Conservation (phyloP, 73 alveolate genomes). For the Symbiodinium pilosum region DNA sequence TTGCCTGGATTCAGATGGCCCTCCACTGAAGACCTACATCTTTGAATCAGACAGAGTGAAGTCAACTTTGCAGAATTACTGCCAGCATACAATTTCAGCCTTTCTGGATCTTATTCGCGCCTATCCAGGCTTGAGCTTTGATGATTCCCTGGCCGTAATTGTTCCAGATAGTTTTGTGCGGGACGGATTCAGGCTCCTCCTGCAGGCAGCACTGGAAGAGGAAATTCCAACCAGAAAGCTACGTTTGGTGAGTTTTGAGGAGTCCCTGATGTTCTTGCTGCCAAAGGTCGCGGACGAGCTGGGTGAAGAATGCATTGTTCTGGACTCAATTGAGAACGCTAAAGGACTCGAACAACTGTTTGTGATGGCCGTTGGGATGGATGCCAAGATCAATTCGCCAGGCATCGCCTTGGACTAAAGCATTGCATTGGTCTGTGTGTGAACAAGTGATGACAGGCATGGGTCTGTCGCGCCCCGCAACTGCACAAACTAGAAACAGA, state of each 20-base stretch:
- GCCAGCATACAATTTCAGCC: not conserved
- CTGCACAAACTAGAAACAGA: too few relatives aligned
- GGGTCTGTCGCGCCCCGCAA: too few relatives aligned
- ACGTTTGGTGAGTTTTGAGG: not conserved
- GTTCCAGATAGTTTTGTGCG: not conserved
- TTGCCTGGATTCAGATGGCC: not conserved
- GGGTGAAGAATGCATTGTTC: not conserved
- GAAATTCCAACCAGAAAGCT: not conserved
- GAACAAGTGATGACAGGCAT: too few relatives aligned
- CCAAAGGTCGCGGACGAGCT: not conserved
- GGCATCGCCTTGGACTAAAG: too few relatives aligned
- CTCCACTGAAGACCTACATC: conserved; percentile 32
- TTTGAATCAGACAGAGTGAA: not conserved
- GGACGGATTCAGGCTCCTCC: not conserved
- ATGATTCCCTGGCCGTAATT: not conserved
- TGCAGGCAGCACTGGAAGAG: not conserved
- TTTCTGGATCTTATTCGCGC: not conserved
- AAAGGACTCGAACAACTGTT: conserved; percentile 1
- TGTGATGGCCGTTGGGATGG: conserved; percentile 1
- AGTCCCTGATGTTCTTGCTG: not conserved
- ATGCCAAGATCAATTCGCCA: not conserved
- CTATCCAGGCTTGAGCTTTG: not conserved
- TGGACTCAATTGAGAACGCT: not conserved
- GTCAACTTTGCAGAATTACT: not conserved
- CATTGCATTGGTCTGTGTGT: too few relatives aligned